Evolutionary conservation across 1,284 basidiomycete species (phyloP).

Genomic region (Irpex rosettiformis): DNA sequence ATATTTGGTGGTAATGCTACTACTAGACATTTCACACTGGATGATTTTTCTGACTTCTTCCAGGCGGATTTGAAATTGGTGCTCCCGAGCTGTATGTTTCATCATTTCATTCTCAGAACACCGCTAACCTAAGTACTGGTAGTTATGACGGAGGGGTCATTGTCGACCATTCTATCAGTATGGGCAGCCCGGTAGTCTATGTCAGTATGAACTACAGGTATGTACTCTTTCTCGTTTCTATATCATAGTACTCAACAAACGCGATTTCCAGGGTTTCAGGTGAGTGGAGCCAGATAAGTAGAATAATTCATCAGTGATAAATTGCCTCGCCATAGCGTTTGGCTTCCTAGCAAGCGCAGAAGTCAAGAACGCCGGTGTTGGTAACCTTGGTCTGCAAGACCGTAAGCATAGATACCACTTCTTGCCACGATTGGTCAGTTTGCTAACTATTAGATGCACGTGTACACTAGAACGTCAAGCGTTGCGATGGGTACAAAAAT

Average conservation of each 20-base stretch:
- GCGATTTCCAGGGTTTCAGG: conserved; percentile 6
- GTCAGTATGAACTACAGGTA: conserved; percentile 57
- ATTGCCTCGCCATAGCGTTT: conserved; percentile 25
- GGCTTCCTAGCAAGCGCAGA: conserved; percentile 52
- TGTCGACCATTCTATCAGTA: conserved; percentile 43
- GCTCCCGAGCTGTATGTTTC: conserved; percentile 9
- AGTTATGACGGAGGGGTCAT: conserved; percentile 28
- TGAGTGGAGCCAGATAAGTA: not conserved
- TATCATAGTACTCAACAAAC: no score
- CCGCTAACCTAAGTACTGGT: conserved; percentile 2
- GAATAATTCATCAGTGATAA: not conserved
- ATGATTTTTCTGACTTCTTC: conserved; percentile 2
- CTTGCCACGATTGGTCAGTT: not conserved
- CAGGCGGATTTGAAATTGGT: conserved; percentile 33
- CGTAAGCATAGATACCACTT: conserved; percentile 34
- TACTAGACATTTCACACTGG: conserved; percentile 3
- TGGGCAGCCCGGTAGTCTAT: conserved; percentile 48
- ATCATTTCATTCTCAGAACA: not conserved
- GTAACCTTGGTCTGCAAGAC: conserved; percentile 53
- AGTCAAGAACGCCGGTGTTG: conserved; percentile 44
- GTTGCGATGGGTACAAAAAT: conserved; percentile 45
- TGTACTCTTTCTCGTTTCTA: conserved; percentile 1
- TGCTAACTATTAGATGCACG: not conserved
- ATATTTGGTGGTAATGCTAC: conserved; percentile 43
- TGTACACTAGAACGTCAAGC: conserved; percentile 21